Evolutionary conservation across 2,329 filamentous ascomycete genomes (phyloP).

Genomic region (Trichoderma koningii): DNA sequence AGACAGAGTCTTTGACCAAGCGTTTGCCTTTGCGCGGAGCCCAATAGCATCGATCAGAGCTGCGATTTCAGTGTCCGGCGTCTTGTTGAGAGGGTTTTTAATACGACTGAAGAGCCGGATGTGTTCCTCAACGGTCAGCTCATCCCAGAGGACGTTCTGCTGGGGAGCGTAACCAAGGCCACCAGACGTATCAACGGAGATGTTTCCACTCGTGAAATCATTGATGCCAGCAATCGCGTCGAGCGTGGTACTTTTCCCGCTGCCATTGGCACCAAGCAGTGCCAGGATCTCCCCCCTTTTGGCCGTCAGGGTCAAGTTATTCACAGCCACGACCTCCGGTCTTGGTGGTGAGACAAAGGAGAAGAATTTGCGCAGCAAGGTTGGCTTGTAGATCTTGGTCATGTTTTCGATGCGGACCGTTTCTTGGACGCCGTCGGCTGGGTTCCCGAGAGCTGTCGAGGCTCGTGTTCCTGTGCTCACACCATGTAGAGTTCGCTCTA

Average conservation of each 20-base stretch:
- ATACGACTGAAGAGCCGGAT: slow-evolving; percentile 69
- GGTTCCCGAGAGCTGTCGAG: slow-evolving; percentile 28
- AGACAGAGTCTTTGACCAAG: slow-evolving; percentile 65
- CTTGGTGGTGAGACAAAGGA: slow-evolving; percentile 50
- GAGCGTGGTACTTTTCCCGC: slow-evolving; percentile 70
- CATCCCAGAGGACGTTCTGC: slow-evolving; percentile 75
- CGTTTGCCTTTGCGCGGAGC: slow-evolving; percentile 62
- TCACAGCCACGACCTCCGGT: slow-evolving; percentile 73
- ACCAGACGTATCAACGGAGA: slow-evolving; percentile 66
- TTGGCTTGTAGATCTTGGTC: slow-evolving; percentile 73
- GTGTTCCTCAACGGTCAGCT: slow-evolving; percentile 71
- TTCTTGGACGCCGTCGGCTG: slow-evolving; percentile 38
- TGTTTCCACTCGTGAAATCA: slow-evolving; percentile 57
- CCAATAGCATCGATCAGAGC: slow-evolving; percentile 64
- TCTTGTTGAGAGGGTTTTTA: slow-evolving; percentile 55
- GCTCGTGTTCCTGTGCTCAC: slow-evolving; percentile 52
- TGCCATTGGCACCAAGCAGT: slow-evolving; percentile 65
- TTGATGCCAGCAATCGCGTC: slow-evolving; percentile 38
- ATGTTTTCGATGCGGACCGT: slow-evolving; percentile 71
- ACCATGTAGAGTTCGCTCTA: slow-evolving; percentile 59
- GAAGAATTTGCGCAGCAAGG: slow-evolving; percentile 56
- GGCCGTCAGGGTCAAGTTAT: slow-evolving; percentile 68
- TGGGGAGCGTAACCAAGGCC: slow-evolving; percentile 75
- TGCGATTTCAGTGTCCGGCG: slow-evolving; percentile 46
- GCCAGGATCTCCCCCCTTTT: slow-evolving; percentile 76